Percentiles rank a stretch among this genome's conserved stretches.
Conservation (phyloP, 1,284 basidiomycete species). For the Ustilago loliicola region DNA sequence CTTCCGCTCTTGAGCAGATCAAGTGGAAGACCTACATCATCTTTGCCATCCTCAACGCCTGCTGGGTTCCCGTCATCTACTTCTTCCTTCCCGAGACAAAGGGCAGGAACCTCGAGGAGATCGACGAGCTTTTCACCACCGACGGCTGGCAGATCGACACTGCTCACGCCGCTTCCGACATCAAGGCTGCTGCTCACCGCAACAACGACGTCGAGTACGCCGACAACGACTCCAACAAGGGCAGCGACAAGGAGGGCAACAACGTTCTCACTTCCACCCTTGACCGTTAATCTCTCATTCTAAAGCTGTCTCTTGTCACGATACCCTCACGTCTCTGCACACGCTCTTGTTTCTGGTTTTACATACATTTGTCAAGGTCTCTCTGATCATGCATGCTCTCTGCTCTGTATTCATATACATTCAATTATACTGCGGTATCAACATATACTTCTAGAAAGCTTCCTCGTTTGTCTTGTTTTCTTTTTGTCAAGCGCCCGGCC, state of each 20-base stretch:
- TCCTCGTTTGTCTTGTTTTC: neutral
- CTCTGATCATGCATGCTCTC: neutral
- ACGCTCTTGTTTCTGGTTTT: neutral
- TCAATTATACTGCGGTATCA: neutral
- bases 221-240: slow-evolving; percentile 31
- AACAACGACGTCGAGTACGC: slow-evolving; percentile 37
- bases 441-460: neutral
- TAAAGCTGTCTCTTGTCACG: neutral
- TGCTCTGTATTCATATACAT: slow-evolving; percentile 8
- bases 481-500: too few species aligned
- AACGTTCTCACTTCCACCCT: slow-evolving; percentile 22
- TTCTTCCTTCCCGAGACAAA: slow-evolving; percentile 70
- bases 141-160: slow-evolving; percentile 47
- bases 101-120: slow-evolving; percentile 65
- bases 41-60: slow-evolving; percentile 69
- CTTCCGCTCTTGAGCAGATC: slow-evolving; percentile 75
- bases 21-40: slow-evolving; percentile 60
- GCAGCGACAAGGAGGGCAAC: slow-evolving; percentile 27
- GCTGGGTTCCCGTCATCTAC: slow-evolving; percentile 69
- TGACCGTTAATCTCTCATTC: slow-evolving; percentile 11
- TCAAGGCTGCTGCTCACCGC: slow-evolving; percentile 34
- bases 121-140: slow-evolving; percentile 65
- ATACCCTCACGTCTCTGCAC: slow-evolving; percentile 12
- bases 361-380: slow-evolving; percentile 6
- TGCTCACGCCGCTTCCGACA: slow-evolving; percentile 30